A percentile compares a stretch with the other conserved stretches of the same genome.
These are phyloP conservation scores for Penicillium sp. DNA, from an alignment of 2,329 filamentous ascomycete genomes.

Conservation along the genomic window DNA sequence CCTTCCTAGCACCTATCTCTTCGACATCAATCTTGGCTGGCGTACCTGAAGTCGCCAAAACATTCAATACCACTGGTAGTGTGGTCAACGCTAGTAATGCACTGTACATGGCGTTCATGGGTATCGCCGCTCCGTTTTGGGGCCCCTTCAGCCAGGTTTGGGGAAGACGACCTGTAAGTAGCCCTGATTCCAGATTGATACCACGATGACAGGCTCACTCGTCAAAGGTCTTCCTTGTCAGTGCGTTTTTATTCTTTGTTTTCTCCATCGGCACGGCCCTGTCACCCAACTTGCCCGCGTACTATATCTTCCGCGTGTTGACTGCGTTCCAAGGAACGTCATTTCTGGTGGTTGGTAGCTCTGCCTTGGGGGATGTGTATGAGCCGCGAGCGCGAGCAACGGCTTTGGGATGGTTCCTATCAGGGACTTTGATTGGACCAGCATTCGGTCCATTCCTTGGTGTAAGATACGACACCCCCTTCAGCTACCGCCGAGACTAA, in stretches of 20 bases:
- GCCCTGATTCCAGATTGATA: neutral
- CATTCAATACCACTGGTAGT: conserved; percentile 65
- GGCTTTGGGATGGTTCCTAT: conserved; percentile 72
- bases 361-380: conserved; percentile 68
- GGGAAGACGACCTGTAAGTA: conserved; percentile 58
- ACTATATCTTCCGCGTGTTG: conserved; percentile 73
- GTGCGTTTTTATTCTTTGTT: conserved; percentile 64
- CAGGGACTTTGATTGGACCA: conserved; percentile 70
- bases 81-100: conserved; percentile 76
- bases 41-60: conserved; percentile 70
- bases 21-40: conserved; percentile 73
- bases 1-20: conserved; percentile 73
- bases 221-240: conserved; percentile 57
- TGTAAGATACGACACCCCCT: conserved; percentile 21
- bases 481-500: neutral
- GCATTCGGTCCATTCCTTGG: conserved; percentile 57
- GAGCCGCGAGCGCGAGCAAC: conserved; percentile 69
- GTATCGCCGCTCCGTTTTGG: conserved; percentile 68
- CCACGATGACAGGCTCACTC: neutral
- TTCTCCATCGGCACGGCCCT: conserved; percentile 73
- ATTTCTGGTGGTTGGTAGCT: conserved; percentile 71
- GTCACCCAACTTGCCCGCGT: conserved; percentile 68
- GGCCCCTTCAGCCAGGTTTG: conserved; percentile 70
- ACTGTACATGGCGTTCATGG: conserved; percentile 74
- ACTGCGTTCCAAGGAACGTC: conserved; percentile 75